Evolutionary conservation across 2,329 filamentous ascomycete species (phyloP).

Genomic region (Xylaria sp.): DNA sequence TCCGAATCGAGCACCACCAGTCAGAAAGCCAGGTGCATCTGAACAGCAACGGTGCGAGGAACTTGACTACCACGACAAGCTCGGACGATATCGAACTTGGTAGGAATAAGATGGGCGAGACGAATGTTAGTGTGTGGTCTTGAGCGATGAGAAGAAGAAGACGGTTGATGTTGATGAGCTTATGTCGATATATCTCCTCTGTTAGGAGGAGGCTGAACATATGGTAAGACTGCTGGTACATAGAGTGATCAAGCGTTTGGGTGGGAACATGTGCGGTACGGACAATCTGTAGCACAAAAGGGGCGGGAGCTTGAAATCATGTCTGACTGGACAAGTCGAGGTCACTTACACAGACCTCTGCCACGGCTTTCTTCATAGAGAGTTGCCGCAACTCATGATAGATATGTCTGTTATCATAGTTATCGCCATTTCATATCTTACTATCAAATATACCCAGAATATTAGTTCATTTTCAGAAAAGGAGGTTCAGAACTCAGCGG

Average conservation of each 20-base stretch:
- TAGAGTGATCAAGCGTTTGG: not conserved
- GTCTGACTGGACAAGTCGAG: not conserved
- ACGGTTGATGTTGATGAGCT: not conserved
- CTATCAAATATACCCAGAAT: too few species aligned
- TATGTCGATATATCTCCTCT: not conserved
- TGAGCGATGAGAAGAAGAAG: not conserved
- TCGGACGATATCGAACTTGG: not conserved
- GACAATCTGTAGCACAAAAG: not conserved
- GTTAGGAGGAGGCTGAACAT: not conserved
- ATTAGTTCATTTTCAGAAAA: too few species aligned
- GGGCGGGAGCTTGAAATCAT: not conserved
- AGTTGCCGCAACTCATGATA: not conserved
- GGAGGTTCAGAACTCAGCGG: too few species aligned
- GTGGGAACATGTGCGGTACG: not conserved
- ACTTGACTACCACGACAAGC: not conserved
- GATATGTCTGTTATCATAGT: too few species aligned
- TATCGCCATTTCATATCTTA: too few species aligned
- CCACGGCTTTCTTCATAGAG: not conserved
- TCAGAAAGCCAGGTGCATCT: not conserved
- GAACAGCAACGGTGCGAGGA: not conserved
- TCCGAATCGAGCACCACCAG: not conserved
- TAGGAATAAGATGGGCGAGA: conserved; percentile 1
- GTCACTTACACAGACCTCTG: not conserved
- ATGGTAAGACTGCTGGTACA: not conserved
- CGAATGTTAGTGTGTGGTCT: not conserved